These are phyloP conservation scores for Prunus yedoensis DNA, from an alignment of 331 rosid genomes.

Conservation along the genomic window DNA sequence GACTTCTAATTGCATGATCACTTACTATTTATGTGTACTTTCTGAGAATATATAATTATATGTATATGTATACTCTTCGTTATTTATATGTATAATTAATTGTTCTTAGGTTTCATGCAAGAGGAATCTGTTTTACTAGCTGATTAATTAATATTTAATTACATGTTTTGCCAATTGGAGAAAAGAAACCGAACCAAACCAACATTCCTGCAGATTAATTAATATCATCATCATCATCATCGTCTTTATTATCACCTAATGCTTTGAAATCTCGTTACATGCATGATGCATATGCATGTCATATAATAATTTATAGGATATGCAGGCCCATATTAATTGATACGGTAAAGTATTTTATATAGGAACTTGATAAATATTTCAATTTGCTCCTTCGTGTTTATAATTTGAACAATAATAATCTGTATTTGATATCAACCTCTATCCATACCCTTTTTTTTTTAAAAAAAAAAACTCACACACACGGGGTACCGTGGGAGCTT, in stretches of 20 bases:
- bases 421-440: no score
- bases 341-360: no score
- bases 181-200: background rate
- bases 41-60: no score
- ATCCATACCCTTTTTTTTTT: no score
- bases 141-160: background rate
- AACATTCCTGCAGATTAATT: background rate
- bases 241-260: conserved; percentile 4
- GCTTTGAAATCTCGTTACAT: background rate
- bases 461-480: no score
- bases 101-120: background rate
- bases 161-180: background rate
- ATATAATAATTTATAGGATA: no score
- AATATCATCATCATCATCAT: background rate
- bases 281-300: background rate
- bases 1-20: conserved; percentile 2
- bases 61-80: no score
- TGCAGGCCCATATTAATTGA: no score
- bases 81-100: background rate
- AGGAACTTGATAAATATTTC: no score
- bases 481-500: no score
- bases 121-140: background rate
- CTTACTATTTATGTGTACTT: background rate
- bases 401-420: no score
- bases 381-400: no score